Conservation (phyloP, 768 basidiomycete species). For the Hortiboletus flavorubellus region DNA sequence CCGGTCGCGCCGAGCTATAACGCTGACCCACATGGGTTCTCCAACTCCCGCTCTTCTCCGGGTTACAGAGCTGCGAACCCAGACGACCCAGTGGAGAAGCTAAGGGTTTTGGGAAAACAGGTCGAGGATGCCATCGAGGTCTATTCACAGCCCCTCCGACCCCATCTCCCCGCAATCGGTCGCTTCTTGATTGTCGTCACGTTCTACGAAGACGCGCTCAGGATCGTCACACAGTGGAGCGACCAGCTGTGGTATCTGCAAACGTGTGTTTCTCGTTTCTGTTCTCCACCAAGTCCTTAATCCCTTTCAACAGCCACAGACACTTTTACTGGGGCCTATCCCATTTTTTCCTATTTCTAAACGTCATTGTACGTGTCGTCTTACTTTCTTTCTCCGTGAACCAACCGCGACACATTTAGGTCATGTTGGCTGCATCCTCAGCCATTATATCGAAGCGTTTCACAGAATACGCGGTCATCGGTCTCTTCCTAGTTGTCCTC, state of each 20-base stretch:
- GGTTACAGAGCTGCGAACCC: slow-evolving; percentile 81
- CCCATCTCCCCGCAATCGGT: slow-evolving; percentile 91
- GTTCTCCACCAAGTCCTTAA: slow-evolving; percentile 6
- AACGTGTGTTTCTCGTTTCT: slow-evolving; percentile 53
- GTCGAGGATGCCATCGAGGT: slow-evolving; percentile 93
- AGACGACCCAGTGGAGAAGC: slow-evolving; percentile 77
- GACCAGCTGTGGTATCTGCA: slow-evolving; percentile 99
- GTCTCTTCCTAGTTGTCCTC: slow-evolving; percentile 87
- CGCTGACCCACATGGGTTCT: slow-evolving; percentile 76
- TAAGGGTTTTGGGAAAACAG: slow-evolving; percentile 65
- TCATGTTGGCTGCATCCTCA: slow-evolving; percentile 82
- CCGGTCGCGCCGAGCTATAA: slow-evolving; percentile 59
- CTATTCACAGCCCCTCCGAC: slow-evolving; percentile 89
- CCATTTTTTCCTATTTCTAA: slow-evolving; percentile 87
- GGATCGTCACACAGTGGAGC: slow-evolving; percentile 91
- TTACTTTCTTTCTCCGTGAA: background rate
- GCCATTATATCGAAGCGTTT: slow-evolving; percentile 84
- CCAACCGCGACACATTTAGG: slow-evolving; percentile 42
- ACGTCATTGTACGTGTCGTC: slow-evolving; percentile 72
- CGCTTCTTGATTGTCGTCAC: slow-evolving; percentile 98
- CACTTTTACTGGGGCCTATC: slow-evolving; percentile 95
- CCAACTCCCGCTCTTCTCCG: slow-evolving; percentile 62
- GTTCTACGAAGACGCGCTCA: slow-evolving; percentile 93
- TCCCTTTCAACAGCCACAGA: slow-evolving; percentile 63
- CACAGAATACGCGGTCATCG: slow-evolving; percentile 86